phyloP scores from a whole-genome alignment of 148 eudicot genomes.

The Dianthus caryophyllus region DNA sequence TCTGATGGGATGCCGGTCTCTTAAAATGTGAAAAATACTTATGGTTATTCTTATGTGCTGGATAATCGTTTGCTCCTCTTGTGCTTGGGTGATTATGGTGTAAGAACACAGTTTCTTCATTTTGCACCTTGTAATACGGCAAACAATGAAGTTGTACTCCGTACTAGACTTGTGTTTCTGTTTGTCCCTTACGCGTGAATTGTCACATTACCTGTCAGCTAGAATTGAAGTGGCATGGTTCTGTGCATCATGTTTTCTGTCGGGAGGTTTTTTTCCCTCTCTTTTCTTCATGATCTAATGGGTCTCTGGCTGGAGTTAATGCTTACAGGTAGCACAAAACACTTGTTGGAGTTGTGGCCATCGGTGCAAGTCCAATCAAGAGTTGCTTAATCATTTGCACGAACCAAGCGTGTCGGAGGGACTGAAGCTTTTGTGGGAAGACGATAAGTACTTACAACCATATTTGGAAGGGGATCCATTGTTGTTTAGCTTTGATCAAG shows the following conservation, averaged over 20 bases:
- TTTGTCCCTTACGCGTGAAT: not conserved
- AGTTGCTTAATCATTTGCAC: conserved; percentile 56
- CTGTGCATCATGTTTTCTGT: not conserved
- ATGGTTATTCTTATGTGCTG: not conserved
- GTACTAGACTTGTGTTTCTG: not conserved
- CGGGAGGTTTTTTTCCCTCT: not conserved
- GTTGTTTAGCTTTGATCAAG: conserved; percentile 71
- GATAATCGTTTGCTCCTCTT: not conserved
- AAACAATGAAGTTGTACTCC: not conserved
- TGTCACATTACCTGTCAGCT: not conserved
- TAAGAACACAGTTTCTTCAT: not conserved
- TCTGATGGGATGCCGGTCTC: not conserved
- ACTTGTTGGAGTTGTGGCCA: conserved; percentile 71
- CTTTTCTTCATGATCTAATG: not conserved
- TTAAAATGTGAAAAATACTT: not conserved
- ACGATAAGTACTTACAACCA: conserved; percentile 73
- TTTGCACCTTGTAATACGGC: not conserved
- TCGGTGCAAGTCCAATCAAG: conserved; percentile 40
- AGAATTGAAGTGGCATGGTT: not conserved
- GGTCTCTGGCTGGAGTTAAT: not conserved
- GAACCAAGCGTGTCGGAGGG: conserved; percentile 26
- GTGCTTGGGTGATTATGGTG: not conserved
- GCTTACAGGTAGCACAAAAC: conserved; percentile 54
- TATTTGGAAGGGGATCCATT: conserved; percentile 73
- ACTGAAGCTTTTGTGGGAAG: conserved; percentile 53